Evolutionary conservation across 129 eudicot species (phyloP), one percentile per base, ranked within the genome.

Genomic region (Erigeron canadensis): DNA sequence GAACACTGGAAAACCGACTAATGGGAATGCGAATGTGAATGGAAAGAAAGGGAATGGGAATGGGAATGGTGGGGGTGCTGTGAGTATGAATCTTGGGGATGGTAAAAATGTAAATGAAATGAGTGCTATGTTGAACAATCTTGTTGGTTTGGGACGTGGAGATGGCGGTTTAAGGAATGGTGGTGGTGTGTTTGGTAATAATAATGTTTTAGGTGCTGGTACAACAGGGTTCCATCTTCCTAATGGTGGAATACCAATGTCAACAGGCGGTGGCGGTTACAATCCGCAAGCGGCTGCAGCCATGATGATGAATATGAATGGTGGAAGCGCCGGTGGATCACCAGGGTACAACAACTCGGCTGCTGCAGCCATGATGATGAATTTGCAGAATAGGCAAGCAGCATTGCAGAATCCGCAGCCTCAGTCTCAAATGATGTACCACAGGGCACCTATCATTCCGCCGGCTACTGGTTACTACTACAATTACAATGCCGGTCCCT

Each of bases 401-500:
- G 71, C 67, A 84, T 84, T 63, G 44, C 88, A 76, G 51, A 83
- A 80, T 7, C 65, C 13, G 17, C 43, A 59, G 7, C 65, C 23
- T 15, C 82, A 69, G 37, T 86, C 95, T 15, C 95, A 86, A 85
- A 85, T 92, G 91, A 89, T 92, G 98, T 92, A 89, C 74, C 82
- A 92, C 48, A 75, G 88, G 79, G 79, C 98, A 10, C 90, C 95
- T 0, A 48, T 87, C 22, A 74, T 82, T 16, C 89, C 91, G 45
- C 81, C 96, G 1, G 65, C 67, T 47, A 89, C 96, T 10, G 96
- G 91, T 16, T 89, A 86, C 76, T 86, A 86, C 53, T 81, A 81
- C 70, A 83, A 80, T 73, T 79, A 89, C 80, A 80, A 70, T 67
- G 79, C 84, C 39, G 73, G 72, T 75, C 96, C 87, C 44, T 60